phyloP scores from a whole-genome alignment of 1,284 basidiomycete species.

The Austropuccinia psidii region DNA sequence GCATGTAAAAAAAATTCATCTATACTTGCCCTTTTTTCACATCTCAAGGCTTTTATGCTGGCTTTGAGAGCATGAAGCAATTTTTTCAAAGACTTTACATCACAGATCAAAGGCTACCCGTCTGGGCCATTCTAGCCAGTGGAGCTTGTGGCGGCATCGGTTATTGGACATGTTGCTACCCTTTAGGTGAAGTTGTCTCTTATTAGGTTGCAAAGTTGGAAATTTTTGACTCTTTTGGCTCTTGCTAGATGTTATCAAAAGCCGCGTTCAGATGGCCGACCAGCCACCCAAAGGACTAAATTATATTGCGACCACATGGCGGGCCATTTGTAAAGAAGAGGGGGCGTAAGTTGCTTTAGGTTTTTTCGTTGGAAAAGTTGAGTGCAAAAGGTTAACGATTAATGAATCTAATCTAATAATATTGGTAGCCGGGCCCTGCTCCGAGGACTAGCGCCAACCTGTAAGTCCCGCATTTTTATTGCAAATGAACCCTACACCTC shows the following conservation, averaged over 20 bases:
- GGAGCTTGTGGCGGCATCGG: slow-evolving; percentile 81
- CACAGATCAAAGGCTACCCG: slow-evolving; percentile 56
- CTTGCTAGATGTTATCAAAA: slow-evolving; percentile 74
- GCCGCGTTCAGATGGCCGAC: slow-evolving; percentile 70
- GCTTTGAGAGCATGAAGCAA: slow-evolving; percentile 81
- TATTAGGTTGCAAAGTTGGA: background rate
- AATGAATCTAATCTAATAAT: background rate
- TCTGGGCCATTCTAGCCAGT: slow-evolving; percentile 79
- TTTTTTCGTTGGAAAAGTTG: slow-evolving; percentile 56
- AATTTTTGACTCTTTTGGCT: background rate
- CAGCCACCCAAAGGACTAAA: slow-evolving; percentile 66
- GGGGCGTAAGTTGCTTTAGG: slow-evolving; percentile 59
- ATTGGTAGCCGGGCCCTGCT: slow-evolving; percentile 34
- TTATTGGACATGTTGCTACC: slow-evolving; percentile 92
- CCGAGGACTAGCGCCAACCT: slow-evolving; percentile 33
- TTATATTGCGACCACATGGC: slow-evolving; percentile 69
- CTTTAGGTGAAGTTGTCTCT: slow-evolving; percentile 58
- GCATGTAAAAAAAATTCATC: slow-evolving; percentile 53
- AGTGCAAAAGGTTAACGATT: no score
- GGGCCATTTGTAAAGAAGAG: slow-evolving; percentile 61
- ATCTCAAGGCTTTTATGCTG: slow-evolving; percentile 56
- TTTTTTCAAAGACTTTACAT: slow-evolving; percentile 56
- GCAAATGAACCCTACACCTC: background rate
- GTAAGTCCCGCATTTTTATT: slow-evolving; percentile 62
- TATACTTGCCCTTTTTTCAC: slow-evolving; percentile 36